Evolutionary conservation across 495 filamentous ascomycete genomes (phyloP), one percentile per base, ranked within the genome.

Genomic region (Xylaria longipes): DNA sequence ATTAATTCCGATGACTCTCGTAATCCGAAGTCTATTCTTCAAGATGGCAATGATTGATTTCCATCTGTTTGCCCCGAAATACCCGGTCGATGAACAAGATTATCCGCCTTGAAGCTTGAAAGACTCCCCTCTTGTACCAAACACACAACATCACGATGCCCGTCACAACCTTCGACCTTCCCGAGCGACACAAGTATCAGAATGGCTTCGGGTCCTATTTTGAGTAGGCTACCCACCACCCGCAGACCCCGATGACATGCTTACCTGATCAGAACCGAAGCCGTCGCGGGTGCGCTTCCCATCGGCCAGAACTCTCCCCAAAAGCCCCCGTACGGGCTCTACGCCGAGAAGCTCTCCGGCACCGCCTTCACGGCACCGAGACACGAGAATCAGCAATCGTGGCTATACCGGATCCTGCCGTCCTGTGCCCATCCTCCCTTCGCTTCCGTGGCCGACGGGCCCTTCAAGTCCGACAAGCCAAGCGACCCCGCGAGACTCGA

Each of bases 371-470:
- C 95, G 33, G 93, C 94, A 7, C 95, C 95, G 0, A 89, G 95
- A 22, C 88, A 91, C 80, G 92, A 96, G 78, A 98, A 97, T 82
- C 89, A 91, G 78, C 95, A 97, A 76, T 88, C 94, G 46, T 98
- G 95, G 95, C 89, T 97, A n/a, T 97, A 98, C 79, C 89, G 95
- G 14, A 93, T 97, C 71, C 84, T 97, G 35, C 95, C 95, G 45
- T 88, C 93, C 0, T 94, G 93, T 50, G 87, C 94, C 7, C 95
- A 98, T 75, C 87, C 89, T 69, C 88, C 92, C 62, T 97, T 97
- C 79, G 76, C 85, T 31, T 82, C 87, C 0, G 80, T 87, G 20
- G 70, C 77, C 14, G 72, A 75, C 12, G 70, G 69, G 2, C 65
- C 73, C 20, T 77, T 54, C 31, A 72, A 73, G 27, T 67, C 76